Evolutionary conservation across 1,284 basidiomycete genomes (phyloP).

Genomic region (Trichosporon ovoides): DNA sequence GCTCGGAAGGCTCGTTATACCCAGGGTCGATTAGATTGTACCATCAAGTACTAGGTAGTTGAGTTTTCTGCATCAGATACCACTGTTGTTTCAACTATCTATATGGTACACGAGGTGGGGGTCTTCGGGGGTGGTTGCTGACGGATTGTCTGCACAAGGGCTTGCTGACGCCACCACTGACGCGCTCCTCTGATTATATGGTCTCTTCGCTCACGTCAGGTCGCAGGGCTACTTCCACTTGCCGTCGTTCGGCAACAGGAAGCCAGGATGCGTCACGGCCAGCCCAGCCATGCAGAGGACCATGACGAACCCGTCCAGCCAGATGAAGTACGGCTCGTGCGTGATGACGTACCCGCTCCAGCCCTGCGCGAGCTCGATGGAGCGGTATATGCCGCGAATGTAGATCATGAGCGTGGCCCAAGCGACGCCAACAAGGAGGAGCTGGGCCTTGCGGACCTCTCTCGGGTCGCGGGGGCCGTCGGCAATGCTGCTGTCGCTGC

Average conservation of each 20-base stretch:
- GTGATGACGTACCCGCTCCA: slow-evolving; percentile 29
- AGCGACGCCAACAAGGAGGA: slow-evolving; percentile 32
- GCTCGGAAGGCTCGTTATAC: too few relatives aligned
- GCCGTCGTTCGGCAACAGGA: slow-evolving; percentile 19
- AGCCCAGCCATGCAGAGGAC: slow-evolving; percentile 25
- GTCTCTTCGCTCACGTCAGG: not conserved
- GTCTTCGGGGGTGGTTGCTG: too few relatives aligned
- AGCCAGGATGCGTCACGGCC: slow-evolving; percentile 30
- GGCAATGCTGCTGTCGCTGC: too few relatives aligned
- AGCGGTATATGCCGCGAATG: slow-evolving; percentile 40
- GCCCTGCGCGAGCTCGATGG: slow-evolving; percentile 37
- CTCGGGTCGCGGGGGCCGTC: not conserved
- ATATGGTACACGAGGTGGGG: too few relatives aligned
- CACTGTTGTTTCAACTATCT: too few relatives aligned
- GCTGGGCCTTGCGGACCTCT: slow-evolving; percentile 9
- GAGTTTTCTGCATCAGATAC: too few relatives aligned
- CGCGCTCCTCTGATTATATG: too few relatives aligned
- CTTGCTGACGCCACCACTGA: too few relatives aligned
- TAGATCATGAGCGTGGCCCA: slow-evolving; percentile 40
- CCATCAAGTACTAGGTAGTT: too few relatives aligned
- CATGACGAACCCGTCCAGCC: slow-evolving; percentile 37
- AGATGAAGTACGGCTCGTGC: slow-evolving; percentile 31
- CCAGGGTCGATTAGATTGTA: too few relatives aligned
- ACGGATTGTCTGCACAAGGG: too few relatives aligned
- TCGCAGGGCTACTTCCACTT: slow-evolving; percentile 4